A percentile compares a stretch with the other conserved stretches of the same genome.
phyloP scores from a whole-genome alignment of 176 grass and related monocot genomes.

The Phragmites australis region DNA sequence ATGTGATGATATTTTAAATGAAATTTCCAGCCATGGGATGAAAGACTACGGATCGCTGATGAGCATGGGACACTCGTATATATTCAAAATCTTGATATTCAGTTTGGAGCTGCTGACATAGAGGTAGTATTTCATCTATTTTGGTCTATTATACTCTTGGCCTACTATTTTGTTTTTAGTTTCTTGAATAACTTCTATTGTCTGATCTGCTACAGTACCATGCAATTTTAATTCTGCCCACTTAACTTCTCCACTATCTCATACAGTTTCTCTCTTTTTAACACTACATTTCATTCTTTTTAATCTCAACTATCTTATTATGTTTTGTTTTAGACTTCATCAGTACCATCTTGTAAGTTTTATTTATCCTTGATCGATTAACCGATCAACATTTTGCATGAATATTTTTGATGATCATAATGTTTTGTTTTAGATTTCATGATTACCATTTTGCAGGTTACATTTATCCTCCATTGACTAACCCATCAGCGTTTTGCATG shows the following conservation, averaged over 20 bases:
- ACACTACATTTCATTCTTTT: background rate
- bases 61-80: conserved; percentile 60
- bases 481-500: conserved; percentile 9
- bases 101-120: conserved; percentile 68
- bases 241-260: conserved; percentile 10
- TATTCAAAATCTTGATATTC: conserved; percentile 86
- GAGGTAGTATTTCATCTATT: conserved; percentile 51
- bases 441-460: background rate
- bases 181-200: background rate
- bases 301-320: background rate
- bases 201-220: background rate
- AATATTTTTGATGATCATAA: too few species aligned
- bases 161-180: background rate
- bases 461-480: background rate
- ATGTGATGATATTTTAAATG: conserved; percentile 19
- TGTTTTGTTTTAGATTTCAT: conserved; percentile 18
- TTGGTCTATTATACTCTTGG: conserved; percentile 24
- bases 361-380: background rate
- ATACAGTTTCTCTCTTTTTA: background rate
- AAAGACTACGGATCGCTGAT: conserved; percentile 44
- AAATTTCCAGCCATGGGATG: conserved; percentile 72
- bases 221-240: background rate
- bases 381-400: background rate
- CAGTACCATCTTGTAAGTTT: background rate
- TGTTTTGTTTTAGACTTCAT: conserved; percentile 1